Conservation (phyloP, 2,329 filamentous ascomycete genomes). For the Fusarium ambrosium region DNA sequence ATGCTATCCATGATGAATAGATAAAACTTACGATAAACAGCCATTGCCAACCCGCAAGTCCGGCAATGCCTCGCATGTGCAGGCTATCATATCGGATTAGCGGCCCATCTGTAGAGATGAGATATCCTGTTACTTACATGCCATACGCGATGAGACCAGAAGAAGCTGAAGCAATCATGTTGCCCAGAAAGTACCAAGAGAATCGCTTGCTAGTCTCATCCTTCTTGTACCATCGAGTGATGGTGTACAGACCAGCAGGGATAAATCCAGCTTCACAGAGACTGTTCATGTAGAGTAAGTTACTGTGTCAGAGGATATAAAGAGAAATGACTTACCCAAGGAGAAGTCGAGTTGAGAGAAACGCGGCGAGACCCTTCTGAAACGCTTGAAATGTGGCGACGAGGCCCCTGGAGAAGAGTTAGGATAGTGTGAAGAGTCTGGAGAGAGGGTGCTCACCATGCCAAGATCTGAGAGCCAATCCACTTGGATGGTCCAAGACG, state of each 20-base stretch:
- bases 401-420: constrained; percentile 48
- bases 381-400: constrained; percentile 53
- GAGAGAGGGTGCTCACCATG: constrained; percentile 47
- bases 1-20: neutral
- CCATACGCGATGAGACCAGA: constrained; percentile 53
- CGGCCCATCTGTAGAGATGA: fast-evolving
- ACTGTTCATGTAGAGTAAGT: constrained; percentile 6
- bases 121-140: constrained; percentile 25
- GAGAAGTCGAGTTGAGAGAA: constrained; percentile 55
- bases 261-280: constrained; percentile 53
- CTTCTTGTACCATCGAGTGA: constrained; percentile 63
- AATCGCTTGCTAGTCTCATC: constrained; percentile 61
- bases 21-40: constrained; percentile 36
- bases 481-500: constrained; percentile 61
- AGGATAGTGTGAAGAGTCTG: neutral
- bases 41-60: constrained; percentile 46
- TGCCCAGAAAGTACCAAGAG: constrained; percentile 61
- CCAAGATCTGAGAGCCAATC: constrained; percentile 52
- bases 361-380: constrained; percentile 48
- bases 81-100: constrained; percentile 4
- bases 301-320: no score
- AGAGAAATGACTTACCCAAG: constrained; percentile 37
- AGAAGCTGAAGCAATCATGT: constrained; percentile 55
- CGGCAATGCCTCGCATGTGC: constrained; percentile 43
- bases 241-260: constrained; percentile 59